Conservation (phyloP, 208 protist genomes). For the Crithidia acanthocephali region DNA sequence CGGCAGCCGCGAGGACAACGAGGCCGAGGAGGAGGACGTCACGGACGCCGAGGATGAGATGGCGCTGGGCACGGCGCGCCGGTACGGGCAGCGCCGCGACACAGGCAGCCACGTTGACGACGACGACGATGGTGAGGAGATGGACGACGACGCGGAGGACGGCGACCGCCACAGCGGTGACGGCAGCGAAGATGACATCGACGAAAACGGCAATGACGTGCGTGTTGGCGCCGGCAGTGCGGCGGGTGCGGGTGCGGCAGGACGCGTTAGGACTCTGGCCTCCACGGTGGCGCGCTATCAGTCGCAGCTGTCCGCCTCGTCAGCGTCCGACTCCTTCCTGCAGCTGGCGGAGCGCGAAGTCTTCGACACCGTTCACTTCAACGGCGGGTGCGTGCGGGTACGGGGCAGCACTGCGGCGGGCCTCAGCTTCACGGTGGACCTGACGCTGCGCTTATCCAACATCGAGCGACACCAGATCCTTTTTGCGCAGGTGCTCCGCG, state of each 20-base stretch:
- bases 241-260: neutral
- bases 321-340: slow-evolving; percentile 23
- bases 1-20: slow-evolving; percentile 19
- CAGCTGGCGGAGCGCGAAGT: slow-evolving; percentile 14
- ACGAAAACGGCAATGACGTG: slow-evolving; percentile 6
- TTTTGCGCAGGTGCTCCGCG: slow-evolving; percentile 56
- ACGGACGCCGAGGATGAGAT: slow-evolving; percentile 26
- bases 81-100: slow-evolving; percentile 8
- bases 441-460: slow-evolving; percentile 58
- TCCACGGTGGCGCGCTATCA: slow-evolving; percentile 6
- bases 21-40: slow-evolving; percentile 32
- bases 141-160: slow-evolving; percentile 17
- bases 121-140: slow-evolving; percentile 36
- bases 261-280: neutral
- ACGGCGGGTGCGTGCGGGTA: slow-evolving; percentile 70
- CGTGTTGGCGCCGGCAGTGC: neutral
- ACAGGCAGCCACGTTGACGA: slow-evolving; percentile 42
- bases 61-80: slow-evolving; percentile 9
- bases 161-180: neutral
- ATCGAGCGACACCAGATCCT: slow-evolving; percentile 65
- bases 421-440: slow-evolving; percentile 77
- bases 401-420: slow-evolving; percentile 38
- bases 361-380: slow-evolving; percentile 72
- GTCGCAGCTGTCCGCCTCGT: slow-evolving; percentile 25
- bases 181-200: slow-evolving; percentile 26